Evolutionary conservation across 495 filamentous ascomycete genomes (phyloP), one percentile per base, ranked within the genome.

Genomic region (Neurospora sp.): DNA sequence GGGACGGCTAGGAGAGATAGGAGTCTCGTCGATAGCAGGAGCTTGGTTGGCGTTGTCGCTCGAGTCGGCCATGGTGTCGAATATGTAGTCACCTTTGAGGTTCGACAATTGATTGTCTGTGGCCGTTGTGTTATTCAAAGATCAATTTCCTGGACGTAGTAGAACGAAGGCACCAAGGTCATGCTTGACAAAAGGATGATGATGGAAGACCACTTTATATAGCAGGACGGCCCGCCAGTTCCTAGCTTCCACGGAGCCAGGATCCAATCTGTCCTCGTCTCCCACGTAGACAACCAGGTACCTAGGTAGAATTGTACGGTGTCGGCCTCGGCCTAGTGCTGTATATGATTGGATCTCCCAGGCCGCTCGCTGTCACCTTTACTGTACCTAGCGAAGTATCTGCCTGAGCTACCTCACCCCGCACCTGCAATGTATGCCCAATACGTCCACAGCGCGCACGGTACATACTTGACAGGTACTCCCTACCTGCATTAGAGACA

Each of bases 1-100:
- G 27, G 82, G 79, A 27, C 79, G 76, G 73, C 87, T 83, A 71
- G 91, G 88, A n/a, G 91, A 90, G 81, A 92, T 92, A 76, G 88
- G 86, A 4, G 86, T 86, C 75, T 86, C 82, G 80, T 91, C 82
- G 61, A 82, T 22, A 38, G 71, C 18, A 14, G 71, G 53, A 59
- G 68, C n/a, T 35, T 18, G 53, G 61, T 18, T 69, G 61, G 48
- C 39, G 35, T 74, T 77, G n/a, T 80, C 77, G 31, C 74, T 76
- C 18, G 80, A 71, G 65, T 81, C 78, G 46, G 83, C 81, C 85
- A 86, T 87, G 75, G 20, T 83, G 71, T 35, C 12, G 7, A 35
- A 35, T 18, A 35, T 35, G 12, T 65, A 35, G 27, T 61, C 27
- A 27, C 53, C 22, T 27, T 65, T 9, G 27, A 65, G 53, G 7